A percentile compares a stretch with the other conserved stretches of the same genome.
Evolutionary conservation across 23 red algal species (phyloP).

Genomic region (Gracilaria vermiculophylla): DNA sequence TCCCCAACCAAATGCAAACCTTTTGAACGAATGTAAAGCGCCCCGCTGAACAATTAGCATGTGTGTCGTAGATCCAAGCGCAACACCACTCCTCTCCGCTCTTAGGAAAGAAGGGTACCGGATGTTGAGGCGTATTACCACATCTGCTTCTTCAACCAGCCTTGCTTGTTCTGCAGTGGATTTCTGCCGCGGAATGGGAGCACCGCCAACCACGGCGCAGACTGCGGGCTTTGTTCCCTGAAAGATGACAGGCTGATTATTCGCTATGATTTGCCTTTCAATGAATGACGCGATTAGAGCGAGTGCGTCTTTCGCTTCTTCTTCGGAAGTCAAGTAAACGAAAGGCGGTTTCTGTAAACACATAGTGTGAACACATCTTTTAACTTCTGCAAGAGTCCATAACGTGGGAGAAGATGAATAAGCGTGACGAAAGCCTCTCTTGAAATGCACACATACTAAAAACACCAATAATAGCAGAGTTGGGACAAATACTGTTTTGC

Average conservation of each 20-base stretch:
- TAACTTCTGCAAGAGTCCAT: background rate
- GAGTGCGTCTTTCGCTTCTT: background rate
- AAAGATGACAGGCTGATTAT: background rate
- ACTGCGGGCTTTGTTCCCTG: background rate
- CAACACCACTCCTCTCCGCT: background rate
- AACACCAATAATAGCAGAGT: too few relatives aligned
- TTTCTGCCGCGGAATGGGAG: background rate
- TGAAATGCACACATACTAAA: too few relatives aligned
- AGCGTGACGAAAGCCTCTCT: too few relatives aligned
- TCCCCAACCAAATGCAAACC: background rate
- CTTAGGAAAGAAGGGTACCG: background rate
- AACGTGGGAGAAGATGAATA: too few relatives aligned
- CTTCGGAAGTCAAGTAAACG: background rate
- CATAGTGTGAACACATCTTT: background rate
- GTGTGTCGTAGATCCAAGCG: background rate
- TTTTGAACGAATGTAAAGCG: background rate
- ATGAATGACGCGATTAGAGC: background rate
- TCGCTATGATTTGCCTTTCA: background rate
- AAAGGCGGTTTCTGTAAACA: background rate
- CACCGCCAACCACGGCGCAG: conserved; percentile 33
- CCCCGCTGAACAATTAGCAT: conserved; percentile 8
- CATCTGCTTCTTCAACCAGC: background rate
- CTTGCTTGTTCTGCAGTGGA: background rate
- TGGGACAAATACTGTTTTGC: too few relatives aligned
- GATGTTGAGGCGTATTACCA: conserved; percentile 20